These are phyloP conservation scores for Xylariaceae sp. DNA, from an alignment of 2,329 filamentous ascomycete genomes.

Conservation along the genomic window DNA sequence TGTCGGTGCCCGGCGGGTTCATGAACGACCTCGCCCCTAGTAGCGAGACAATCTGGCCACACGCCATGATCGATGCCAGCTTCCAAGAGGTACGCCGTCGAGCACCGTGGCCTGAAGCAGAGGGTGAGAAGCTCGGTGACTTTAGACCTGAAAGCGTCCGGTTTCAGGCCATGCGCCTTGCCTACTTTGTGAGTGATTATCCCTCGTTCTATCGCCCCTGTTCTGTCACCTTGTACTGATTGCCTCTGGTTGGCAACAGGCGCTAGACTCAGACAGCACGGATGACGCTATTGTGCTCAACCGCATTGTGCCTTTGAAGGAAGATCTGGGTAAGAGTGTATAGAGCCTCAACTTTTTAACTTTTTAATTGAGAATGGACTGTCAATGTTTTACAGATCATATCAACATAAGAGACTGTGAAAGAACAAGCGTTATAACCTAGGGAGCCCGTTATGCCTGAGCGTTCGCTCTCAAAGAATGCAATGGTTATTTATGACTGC, in stretches of 20 bases:
- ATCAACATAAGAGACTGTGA: background rate
- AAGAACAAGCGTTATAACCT: too few relatives aligned
- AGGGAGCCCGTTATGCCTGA: too few relatives aligned
- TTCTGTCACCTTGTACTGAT: too few relatives aligned
- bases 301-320: background rate
- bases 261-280: background rate
- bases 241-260: too few relatives aligned
- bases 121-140: background rate
- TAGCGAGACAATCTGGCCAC: too few relatives aligned
- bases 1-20: too few relatives aligned
- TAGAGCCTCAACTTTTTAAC: too few relatives aligned
- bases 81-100: constrained; percentile 38
- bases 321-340: background rate
- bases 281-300: background rate
- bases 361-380: background rate
- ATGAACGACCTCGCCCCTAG: too few relatives aligned
- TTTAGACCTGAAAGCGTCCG: background rate
- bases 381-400: background rate
- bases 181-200: background rate
- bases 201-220: background rate
- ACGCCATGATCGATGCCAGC: too few relatives aligned
- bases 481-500: too few relatives aligned
- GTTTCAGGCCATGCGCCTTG: background rate
- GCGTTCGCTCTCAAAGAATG: too few relatives aligned
- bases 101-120: background rate